Percentiles rank a stretch among this genome's conserved stretches.
Evolutionary conservation across 495 filamentous ascomycete species (phyloP).

Genomic region (Aspergillus sclerotioniger): DNA sequence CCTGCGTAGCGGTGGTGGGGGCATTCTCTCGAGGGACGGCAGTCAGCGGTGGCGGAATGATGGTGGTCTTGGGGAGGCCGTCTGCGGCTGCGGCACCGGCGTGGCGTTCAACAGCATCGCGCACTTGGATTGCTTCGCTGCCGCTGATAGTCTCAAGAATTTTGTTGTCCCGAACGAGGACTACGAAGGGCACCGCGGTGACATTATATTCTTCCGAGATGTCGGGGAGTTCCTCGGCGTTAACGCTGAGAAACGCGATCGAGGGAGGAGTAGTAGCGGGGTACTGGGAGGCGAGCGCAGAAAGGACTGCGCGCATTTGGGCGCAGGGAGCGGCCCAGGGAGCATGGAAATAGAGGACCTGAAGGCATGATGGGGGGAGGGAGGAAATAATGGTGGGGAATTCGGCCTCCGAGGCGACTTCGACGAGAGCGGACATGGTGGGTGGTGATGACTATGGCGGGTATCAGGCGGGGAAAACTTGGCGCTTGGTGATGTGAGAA

Average conservation of each 20-base stretch:
- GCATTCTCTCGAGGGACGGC: slow-evolving; percentile 45
- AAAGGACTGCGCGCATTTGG: slow-evolving; percentile 86
- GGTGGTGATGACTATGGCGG: slow-evolving; percentile 7
- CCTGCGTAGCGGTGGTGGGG: slow-evolving; percentile 33
- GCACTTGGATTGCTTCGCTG: slow-evolving; percentile 79
- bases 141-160: slow-evolving; percentile 81
- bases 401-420: slow-evolving; percentile 65
- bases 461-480: background rate
- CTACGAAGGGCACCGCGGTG: slow-evolving; percentile 87
- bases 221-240: slow-evolving; percentile 86
- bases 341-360: slow-evolving; percentile 89
- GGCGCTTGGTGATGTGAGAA: background rate
- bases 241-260: slow-evolving; percentile 79
- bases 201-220: slow-evolving; percentile 89
- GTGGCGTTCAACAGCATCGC: slow-evolving; percentile 78
- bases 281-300: slow-evolving; percentile 80
- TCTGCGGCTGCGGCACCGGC: slow-evolving; percentile 39
- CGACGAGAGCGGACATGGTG: slow-evolving; percentile 68
- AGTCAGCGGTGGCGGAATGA: slow-evolving; percentile 53
- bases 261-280: slow-evolving; percentile 59
- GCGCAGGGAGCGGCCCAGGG: slow-evolving; percentile 96
- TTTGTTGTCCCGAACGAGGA: slow-evolving; percentile 67
- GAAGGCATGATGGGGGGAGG: slow-evolving; percentile 63
- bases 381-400: slow-evolving; percentile 65
- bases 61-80: slow-evolving; percentile 31